Evolutionary conservation across 2,329 filamentous ascomycete species (phyloP).

Genomic region (Arthrobotrys sphaeroides): DNA sequence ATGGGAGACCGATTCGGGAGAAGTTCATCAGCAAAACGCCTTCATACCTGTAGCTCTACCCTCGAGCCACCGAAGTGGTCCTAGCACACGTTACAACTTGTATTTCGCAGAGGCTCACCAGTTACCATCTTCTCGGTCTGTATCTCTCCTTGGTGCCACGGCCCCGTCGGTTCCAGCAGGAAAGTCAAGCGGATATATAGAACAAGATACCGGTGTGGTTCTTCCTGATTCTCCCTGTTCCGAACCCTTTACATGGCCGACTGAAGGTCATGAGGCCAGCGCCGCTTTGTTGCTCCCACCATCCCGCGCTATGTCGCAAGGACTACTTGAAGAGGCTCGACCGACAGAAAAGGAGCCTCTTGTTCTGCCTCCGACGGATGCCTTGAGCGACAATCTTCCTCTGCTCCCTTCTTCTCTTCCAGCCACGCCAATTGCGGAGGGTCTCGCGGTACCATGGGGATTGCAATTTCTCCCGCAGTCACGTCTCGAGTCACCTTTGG

Average conservation of each 20-base stretch:
- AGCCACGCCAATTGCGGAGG: neutral
- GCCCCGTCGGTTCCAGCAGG: neutral
- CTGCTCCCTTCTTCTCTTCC: slow-evolving; percentile 1
- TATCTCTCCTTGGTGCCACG: neutral
- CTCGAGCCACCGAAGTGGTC: neutral
- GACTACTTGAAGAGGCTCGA: neutral
- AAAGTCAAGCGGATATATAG: neutral
- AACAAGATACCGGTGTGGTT: neutral
- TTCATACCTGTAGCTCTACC: neutral
- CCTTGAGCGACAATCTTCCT: neutral
- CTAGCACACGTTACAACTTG: neutral
- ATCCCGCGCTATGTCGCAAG: neutral
- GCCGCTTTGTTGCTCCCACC: neutral
- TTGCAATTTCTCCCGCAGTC: slow-evolving; percentile 14
- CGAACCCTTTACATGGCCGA: neutral
- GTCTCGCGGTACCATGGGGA: neutral
- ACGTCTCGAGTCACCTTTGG: slow-evolving; percentile 20
- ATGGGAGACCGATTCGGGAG: neutral
- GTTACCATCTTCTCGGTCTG: neutral
- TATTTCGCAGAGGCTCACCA: neutral
- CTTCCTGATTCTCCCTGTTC: neutral
- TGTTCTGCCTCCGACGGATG: neutral
- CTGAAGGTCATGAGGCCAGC: neutral
- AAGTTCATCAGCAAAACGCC: neutral
- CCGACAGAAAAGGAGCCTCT: neutral